A percentile compares a stretch with the other conserved stretches of the same genome.
phyloP scores from a whole-genome alignment of 2,329 filamentous ascomycete species.

The Colletotrichum cordylinicola region DNA sequence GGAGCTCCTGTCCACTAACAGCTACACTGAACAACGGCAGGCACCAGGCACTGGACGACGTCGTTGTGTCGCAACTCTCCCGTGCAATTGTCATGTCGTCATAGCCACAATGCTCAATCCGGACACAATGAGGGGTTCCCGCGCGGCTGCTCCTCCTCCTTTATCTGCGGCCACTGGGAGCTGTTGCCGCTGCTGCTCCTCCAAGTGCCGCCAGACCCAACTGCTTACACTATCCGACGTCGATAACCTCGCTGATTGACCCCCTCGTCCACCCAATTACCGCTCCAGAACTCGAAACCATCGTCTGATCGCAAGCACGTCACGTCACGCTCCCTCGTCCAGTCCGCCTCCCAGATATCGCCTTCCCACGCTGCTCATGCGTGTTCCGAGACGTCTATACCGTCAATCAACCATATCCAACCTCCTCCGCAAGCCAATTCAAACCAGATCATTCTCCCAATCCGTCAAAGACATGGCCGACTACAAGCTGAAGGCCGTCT shows the following conservation, averaged over 20 bases:
- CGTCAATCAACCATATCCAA: neutral
- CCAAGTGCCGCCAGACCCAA: neutral
- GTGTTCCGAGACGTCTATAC: neutral
- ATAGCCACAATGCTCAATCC: neutral
- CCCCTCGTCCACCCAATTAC: neutral
- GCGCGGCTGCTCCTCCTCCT: neutral
- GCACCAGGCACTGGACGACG: neutral
- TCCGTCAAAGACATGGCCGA: slow-evolving; percentile 54
- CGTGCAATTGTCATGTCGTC: neutral
- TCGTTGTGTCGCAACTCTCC: neutral
- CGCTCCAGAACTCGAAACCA: neutral
- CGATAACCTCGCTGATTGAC: neutral
- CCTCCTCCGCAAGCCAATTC: neutral
- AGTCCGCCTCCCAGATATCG: neutral
- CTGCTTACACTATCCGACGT: neutral
- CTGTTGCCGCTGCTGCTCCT: neutral
- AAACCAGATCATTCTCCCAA: slow-evolving; percentile 27
- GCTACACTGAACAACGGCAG: neutral
- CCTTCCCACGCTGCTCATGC: slow-evolving; percentile 5
- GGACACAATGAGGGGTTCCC: neutral
- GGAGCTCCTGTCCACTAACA: neutral
- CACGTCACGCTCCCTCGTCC: neutral
- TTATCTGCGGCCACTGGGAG: neutral
- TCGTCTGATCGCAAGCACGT: neutral
- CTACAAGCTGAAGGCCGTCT: slow-evolving; percentile 78